Evolutionary conservation across 163 green algal species (phyloP).

Genomic region (Chlorella variabilis): DNA sequence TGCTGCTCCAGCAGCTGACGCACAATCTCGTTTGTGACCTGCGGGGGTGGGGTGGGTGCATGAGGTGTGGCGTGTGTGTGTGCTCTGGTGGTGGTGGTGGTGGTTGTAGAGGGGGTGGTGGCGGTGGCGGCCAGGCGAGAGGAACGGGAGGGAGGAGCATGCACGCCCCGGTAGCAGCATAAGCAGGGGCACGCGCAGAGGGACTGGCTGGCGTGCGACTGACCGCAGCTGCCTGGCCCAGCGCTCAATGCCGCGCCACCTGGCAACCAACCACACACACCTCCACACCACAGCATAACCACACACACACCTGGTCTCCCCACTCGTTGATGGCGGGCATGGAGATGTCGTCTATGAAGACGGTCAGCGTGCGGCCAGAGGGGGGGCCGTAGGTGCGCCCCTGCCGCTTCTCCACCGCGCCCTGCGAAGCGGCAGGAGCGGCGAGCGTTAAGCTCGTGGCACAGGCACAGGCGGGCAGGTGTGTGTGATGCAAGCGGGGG

Average conservation of each 20-base stretch:
- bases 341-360: conserved; percentile 95
- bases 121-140: too few species aligned
- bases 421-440: conserved; percentile 58
- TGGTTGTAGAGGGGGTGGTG: too few species aligned
- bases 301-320: conserved; percentile 87
- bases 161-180: too few species aligned
- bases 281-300: too few species aligned
- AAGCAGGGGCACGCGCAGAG: background rate
- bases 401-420: conserved; percentile 87
- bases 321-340: conserved; percentile 96
- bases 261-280: too few species aligned
- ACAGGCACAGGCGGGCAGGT: background rate
- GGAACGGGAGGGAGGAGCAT: too few species aligned
- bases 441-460: background rate
- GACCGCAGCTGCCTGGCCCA: too few species aligned
- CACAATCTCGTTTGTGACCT: conserved; percentile 95
- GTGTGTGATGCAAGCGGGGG: too few species aligned
- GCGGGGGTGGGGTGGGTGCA: background rate
- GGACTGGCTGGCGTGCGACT: background rate
- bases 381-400: conserved; percentile 90
- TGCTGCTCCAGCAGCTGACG: conserved; percentile 94
- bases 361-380: conserved; percentile 83
- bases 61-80: too few species aligned
- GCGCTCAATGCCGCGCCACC: too few species aligned
- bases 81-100: too few species aligned